Percentiles rank a stretch among this genome's conserved stretches.
phyloP scores from a whole-genome alignment of 106 monocot species.

The Platanthera guangdongensis region DNA sequence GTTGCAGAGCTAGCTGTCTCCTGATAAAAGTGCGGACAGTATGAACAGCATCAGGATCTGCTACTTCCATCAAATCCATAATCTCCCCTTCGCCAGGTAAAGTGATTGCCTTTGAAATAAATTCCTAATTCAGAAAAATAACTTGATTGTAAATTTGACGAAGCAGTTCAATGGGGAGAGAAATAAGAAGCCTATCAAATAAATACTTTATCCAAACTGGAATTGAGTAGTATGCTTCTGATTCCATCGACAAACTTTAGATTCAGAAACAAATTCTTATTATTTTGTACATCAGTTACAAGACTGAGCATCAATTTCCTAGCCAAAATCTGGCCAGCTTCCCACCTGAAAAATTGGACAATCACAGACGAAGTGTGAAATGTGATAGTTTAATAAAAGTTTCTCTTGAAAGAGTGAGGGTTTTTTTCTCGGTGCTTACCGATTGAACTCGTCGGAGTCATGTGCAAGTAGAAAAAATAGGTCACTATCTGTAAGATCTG shows the following conservation, averaged over 20 bases:
- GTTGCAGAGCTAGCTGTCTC: constrained; percentile 46
- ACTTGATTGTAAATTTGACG: constrained; percentile 3
- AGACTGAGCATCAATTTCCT: constrained; percentile 92
- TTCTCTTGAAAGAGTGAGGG: no score
- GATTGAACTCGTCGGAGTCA: constrained; percentile 96
- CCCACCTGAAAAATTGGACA: constrained; percentile 57
- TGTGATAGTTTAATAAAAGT: neutral
- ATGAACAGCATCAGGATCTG: constrained; percentile 75
- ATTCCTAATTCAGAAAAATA: constrained; percentile 51
- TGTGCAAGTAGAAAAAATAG: constrained; percentile 86
- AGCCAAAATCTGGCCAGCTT: constrained; percentile 83
- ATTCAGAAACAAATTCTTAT: constrained; percentile 57
- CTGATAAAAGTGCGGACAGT: constrained; percentile 47
- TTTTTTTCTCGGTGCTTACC: constrained; percentile 25
- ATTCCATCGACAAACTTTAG: constrained; percentile 75
- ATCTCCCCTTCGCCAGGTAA: constrained; percentile 77
- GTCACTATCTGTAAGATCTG: constrained; percentile 85
- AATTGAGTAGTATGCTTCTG: constrained; percentile 59
- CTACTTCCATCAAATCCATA: constrained; percentile 74
- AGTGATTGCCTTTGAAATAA: constrained; percentile 78
- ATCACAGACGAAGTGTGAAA: neutral
- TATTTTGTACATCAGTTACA: constrained; percentile 71
- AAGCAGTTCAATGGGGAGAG: neutral
- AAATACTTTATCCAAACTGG: constrained; percentile 83
- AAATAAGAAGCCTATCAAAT: neutral